Base-by-base conservation (phyloP, 176 grass and related monocot genomes). In the Cenchrus fungigraminus region DNA sequence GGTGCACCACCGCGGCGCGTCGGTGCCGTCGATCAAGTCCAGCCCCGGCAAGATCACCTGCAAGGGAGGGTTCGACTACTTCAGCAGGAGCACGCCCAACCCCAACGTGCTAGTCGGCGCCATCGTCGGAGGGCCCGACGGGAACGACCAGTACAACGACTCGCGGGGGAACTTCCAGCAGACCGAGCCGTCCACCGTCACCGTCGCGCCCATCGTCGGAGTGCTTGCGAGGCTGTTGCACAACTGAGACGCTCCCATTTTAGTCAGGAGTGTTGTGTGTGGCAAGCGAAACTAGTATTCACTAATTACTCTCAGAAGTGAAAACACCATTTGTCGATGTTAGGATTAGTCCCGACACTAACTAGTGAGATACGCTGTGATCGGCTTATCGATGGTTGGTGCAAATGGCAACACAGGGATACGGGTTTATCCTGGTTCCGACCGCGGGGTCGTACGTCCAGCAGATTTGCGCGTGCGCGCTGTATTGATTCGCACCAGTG, bases 1-100 rank as follows among this genome's bases (percentile, higher is more conserved):
- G 85, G 89, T 95, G 75, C 95, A 98, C 84, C 95, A 98, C 79
- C 81, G 92, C 4, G 92, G 79, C n/a, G 85, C 92, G 14, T 95
- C 92, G 19, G 55, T 90, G 73, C 89, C 94, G 47, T 95, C 91
- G 13, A 87, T 98, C 78, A 87, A 55, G 73, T 2, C 22, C 6
- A 19, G 73, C 77, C 57, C 31, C 0, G 49, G 8, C 1, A 75
- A 76, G 32, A 49, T 98, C 28, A 80, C 87, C 20, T 98, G 95
- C 89, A 55, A 80, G 22, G 85, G 68, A 0, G 95, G 91, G 3
- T 89, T 82, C 82, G 15, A 43, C 20, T 69, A 87, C 83, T 79
- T 81, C 31, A 40, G 69, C 47, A 92, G 11, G 51, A 10, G 57
- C 22, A 4, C 74, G 3, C 71, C 91, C 31, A 88, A 98, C 71